Evolutionary conservation across 768 basidiomycete genomes (phyloP), one percentile per base, ranked within the genome.

Genomic region (Cytidiella melzeri): DNA sequence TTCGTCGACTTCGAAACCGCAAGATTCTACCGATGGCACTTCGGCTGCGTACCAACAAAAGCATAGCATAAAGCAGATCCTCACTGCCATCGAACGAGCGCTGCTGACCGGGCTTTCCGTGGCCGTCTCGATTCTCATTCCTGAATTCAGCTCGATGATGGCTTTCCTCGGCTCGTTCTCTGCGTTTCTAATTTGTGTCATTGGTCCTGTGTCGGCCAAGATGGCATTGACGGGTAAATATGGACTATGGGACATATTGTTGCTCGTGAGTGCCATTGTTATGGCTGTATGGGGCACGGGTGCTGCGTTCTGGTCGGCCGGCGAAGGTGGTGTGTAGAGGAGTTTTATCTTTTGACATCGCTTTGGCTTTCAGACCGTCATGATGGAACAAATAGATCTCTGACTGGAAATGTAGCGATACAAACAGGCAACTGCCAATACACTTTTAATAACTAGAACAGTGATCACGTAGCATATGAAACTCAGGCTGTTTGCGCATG

Each of bases 81-180:
- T 81, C 48, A 66, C 75, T 25, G 64, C 72, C 41, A 43, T 83
- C 28, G 83, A 84, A 55, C 74, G 91, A 45, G 65, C 81, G 21
- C 54, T 69, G 45, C 64, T 92, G 39, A 79, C 85, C 1, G 55
- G 73, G 9, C 58, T 83, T 27, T 77, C 84, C 20, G 82, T 90
- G 11, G 62, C 66, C 26, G 79, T 85, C 21, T 91, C 92, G 18
- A 84, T 92, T 50, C 62, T 78, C 45, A 64, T 93, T 19, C 92
- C 92, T 4, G 78, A 87, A 47, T 94, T 94, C 66, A 81, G 83
- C 54, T 74, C 81, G 4, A 71, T 85, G 65, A 92, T 93, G 87
- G 88, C 91, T 1, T 88, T 96, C 64, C 70, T 97, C 45, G 94
- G 94, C 2, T 84, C 89, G n/a, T 91, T 92, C 64, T 83, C 84